Base-by-base conservation (phyloP, 345 rosid genomes). In the Raphanus raphanistrum region DNA sequence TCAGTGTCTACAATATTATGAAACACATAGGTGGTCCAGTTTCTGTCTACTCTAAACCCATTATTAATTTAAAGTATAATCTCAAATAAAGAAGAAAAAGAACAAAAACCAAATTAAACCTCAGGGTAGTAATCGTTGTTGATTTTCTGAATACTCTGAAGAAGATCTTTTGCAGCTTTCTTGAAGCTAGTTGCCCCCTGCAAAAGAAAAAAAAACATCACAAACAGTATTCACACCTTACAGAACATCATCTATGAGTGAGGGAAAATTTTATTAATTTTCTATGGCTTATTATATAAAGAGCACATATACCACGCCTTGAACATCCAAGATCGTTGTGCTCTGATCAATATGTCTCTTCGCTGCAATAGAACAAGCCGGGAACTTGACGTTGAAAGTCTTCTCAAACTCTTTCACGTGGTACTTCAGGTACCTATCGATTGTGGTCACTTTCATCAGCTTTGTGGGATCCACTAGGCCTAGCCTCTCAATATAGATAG, bases 281-380 rank as follows among this genome's bases (percentile, higher is more conserved):
- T 48, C 5, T 31, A 25, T 25, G 2, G 29, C 12, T 15, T 76
- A 21, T 32, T 33, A 33, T 33, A 33, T 62, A 21, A 17, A 28
- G 36, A 2, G 8, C 41, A 36, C 17, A 21, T 92, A 15, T 81
- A 94, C 98, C 90, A 94, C 96, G 87, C 98, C 94, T 83, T 90
- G 94, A 43, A 90, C 97, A 73, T 92, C 96, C 84, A 92, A 79
- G 77, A 94, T 92, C 12, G 94, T 92, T 55, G 97, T 94, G 86
- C 94, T 94, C 84, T 90, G 97, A 70, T 88, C 93, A 76, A 92
- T 86, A 70, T 89, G 92, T 82, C 69, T 89, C 69, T 86, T 92
- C 6, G 94, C 86, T 31, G 90, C 90, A 11, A 92, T 73, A 8
- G 96, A 87, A 52, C 97, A 90, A 31, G 92, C 89, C 9, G 97